phyloP scores from a whole-genome alignment of 306 rosid genomes.

The Canavalia ensiformis region DNA sequence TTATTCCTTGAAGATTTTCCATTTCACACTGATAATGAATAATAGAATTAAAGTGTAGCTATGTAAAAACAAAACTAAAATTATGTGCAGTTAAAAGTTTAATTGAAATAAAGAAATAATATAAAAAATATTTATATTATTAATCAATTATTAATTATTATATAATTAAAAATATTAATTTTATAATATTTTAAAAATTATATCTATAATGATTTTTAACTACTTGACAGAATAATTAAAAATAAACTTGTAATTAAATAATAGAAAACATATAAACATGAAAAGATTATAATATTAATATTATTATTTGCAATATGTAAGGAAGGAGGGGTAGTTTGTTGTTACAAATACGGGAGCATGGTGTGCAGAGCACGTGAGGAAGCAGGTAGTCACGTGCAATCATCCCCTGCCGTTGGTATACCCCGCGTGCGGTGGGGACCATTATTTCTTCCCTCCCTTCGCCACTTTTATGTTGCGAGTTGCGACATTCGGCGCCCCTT shows the following conservation, averaged over 20 bases:
- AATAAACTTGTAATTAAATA: too few relatives aligned
- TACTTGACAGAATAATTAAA: too few relatives aligned
- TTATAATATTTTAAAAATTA: too few relatives aligned
- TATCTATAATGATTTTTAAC: too few relatives aligned
- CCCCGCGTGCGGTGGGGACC: constrained; percentile 85
- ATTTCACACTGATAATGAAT: not conserved
- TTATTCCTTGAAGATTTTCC: not conserved
- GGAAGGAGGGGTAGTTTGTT: not conserved
- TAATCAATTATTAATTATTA: too few relatives aligned
- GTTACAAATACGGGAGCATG: constrained; percentile 41
- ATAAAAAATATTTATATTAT: too few relatives aligned
- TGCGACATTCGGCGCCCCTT: constrained; percentile 25
- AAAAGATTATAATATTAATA: not conserved
- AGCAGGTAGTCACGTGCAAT: constrained; percentile 60
- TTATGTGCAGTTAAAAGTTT: not conserved
- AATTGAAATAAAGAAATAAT: too few relatives aligned
- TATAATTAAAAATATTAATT: too few relatives aligned
- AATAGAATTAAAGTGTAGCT: not conserved
- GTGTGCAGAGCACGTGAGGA: constrained; percentile 64
- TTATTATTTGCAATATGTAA: not conserved
- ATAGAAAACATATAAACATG: too few relatives aligned
- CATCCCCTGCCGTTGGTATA: constrained; percentile 62
- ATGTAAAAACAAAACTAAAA: not conserved
- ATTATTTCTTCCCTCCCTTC: not conserved
- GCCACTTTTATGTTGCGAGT: constrained; percentile 22